Percentiles rank a stretch among this genome's conserved stretches.
phyloP scores from a whole-genome alignment of 257 asterid species.

The Cinchona pubescens region DNA sequence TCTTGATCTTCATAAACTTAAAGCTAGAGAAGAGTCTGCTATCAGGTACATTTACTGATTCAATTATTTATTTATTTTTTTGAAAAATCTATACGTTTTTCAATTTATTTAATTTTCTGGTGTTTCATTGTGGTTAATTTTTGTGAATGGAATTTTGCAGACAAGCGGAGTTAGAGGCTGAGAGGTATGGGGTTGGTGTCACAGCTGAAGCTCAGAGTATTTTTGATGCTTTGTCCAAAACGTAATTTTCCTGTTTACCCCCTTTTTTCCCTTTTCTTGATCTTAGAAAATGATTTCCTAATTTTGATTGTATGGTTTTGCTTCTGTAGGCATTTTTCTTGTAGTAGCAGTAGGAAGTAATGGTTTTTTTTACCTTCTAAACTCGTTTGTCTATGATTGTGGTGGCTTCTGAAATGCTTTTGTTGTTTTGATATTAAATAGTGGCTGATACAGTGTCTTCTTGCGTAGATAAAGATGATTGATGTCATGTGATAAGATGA shows the following conservation, averaged over 20 bases:
- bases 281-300: background rate
- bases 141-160: conserved; percentile 42
- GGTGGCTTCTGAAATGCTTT: background rate
- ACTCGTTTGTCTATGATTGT: background rate
- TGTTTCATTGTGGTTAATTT: conserved; percentile 14
- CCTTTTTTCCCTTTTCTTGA: background rate
- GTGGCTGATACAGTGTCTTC: background rate
- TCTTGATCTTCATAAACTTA: conserved; percentile 70
- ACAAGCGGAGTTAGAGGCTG: conserved; percentile 87
- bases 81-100: background rate
- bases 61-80: background rate
- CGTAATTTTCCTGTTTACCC: conserved; percentile 48
- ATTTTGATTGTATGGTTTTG: background rate
- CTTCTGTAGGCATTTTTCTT: background rate
- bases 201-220: conserved; percentile 86
- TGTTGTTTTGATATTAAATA: background rate
- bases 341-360: background rate
- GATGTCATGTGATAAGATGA: background rate
- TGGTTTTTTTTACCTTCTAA: background rate
- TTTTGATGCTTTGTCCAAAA: conserved; percentile 88
- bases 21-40: conserved; percentile 85
- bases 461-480: background rate
- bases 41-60: conserved; percentile 46
- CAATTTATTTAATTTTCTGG: conserved; percentile 2
- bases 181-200: conserved; percentile 94